A percentile compares a stretch with the other conserved stretches of the same genome.
Conservation (phyloP, 768 basidiomycete species). For the Brasilioporus rufonigricans region DNA sequence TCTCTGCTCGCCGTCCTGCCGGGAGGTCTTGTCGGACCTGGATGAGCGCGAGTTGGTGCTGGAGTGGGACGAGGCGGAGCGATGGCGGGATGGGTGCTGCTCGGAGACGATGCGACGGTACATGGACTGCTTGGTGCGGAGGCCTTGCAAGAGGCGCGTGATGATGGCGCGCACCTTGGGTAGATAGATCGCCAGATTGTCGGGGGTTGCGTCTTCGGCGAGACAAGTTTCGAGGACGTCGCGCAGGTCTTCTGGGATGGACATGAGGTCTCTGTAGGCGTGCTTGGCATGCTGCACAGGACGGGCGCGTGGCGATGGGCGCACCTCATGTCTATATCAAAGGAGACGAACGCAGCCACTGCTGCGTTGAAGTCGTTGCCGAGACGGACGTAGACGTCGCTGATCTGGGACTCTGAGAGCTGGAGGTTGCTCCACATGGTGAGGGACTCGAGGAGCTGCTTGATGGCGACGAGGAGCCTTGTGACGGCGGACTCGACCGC, state of each 20-base stretch:
- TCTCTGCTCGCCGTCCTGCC: constrained; percentile 41
- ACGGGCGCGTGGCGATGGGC: constrained; percentile 29
- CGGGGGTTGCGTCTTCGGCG: constrained; percentile 82
- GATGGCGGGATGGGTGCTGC: constrained; percentile 39
- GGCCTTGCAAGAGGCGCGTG: constrained; percentile 85
- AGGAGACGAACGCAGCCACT: constrained; percentile 81
- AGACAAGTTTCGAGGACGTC: constrained; percentile 87
- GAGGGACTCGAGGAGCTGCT: constrained; percentile 87
- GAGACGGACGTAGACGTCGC: constrained; percentile 94
- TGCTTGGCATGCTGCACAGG: constrained; percentile 15
- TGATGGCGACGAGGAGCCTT: constrained; percentile 89
- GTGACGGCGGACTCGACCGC: constrained; percentile 91
- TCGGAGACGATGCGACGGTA: constrained; percentile 78
- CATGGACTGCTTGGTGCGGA: constrained; percentile 88
- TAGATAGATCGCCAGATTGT: constrained; percentile 85
- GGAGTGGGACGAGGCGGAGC: constrained; percentile 49
- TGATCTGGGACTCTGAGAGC: constrained; percentile 77
- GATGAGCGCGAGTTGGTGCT: constrained; percentile 60
- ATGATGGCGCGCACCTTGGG: constrained; percentile 92
- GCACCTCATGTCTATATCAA: constrained; percentile 89
- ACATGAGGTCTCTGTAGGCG: constrained; percentile 70
- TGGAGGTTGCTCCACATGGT: constrained; percentile 78
- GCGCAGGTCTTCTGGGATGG: constrained; percentile 87
- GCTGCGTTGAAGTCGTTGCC: constrained; percentile 98
- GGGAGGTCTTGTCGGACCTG: constrained; percentile 38